phyloP scores from a whole-genome alignment of 306 rosid species.

The Purshia tridentata region DNA sequence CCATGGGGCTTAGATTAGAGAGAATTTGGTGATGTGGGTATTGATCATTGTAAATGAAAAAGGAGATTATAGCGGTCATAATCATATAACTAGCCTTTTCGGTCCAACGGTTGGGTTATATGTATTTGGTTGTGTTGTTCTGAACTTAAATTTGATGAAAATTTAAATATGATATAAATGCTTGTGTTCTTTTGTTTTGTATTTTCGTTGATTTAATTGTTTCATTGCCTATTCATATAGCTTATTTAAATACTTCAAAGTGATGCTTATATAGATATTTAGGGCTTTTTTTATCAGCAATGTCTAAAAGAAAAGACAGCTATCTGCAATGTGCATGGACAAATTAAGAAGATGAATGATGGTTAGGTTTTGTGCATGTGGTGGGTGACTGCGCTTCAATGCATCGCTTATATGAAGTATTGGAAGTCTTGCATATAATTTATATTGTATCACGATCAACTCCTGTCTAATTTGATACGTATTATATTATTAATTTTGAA shows the following conservation, averaged over 20 bases:
- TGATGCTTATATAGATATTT: neutral
- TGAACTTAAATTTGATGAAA: conserved; percentile 21
- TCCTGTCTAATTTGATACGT: too few relatives aligned
- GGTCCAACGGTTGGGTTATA: conserved; percentile 29
- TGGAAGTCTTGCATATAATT: too few relatives aligned
- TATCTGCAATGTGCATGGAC: conserved; percentile 23
- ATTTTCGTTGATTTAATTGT: neutral
- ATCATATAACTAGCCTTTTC: conserved; percentile 24
- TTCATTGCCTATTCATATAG: neutral
- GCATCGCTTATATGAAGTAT: too few relatives aligned
- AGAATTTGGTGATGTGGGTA: conserved; percentile 32
- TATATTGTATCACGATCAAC: too few relatives aligned
- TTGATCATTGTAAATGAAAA: conserved; percentile 23
- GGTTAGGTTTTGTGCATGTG: conserved; percentile 37
- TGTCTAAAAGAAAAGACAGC: neutral
- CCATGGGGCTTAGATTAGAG: conserved; percentile 12
- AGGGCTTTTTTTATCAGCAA: neutral
- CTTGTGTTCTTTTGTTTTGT: conserved; percentile 1
- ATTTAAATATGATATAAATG: conserved; percentile 14
- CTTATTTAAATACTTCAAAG: neutral
- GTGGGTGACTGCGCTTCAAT: conserved; percentile 31
- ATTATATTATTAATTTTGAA: too few relatives aligned
- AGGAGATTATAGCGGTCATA: conserved; percentile 8
- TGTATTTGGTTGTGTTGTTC: conserved; percentile 13
- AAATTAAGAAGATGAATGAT: conserved; percentile 19